Percentiles rank a stretch among this genome's conserved stretches.
Conservation (phyloP, 2,329 filamentous ascomycete species). For the Aspergillus alliaceus region DNA sequence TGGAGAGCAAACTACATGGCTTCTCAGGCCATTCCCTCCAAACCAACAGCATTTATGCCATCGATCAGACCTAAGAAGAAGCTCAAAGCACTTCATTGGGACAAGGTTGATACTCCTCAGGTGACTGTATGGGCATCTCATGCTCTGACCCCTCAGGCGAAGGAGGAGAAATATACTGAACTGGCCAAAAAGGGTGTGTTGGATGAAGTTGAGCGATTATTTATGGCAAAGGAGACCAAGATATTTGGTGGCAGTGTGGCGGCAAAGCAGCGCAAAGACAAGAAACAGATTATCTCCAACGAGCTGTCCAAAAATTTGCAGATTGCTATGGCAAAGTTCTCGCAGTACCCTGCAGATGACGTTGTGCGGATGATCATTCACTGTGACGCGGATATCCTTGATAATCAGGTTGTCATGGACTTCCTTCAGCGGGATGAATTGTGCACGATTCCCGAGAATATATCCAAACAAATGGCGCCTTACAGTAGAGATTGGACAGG, state of each 20-base stretch:
- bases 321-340: slow-evolving; percentile 93
- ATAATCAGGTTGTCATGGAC: slow-evolving; percentile 92
- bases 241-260: slow-evolving; percentile 66
- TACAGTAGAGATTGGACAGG: slow-evolving; percentile 98
- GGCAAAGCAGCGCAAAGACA: slow-evolving; percentile 78
- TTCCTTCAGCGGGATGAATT: slow-evolving; percentile 92
- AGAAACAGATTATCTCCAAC: slow-evolving; percentile 93
- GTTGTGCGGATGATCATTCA: slow-evolving; percentile 92
- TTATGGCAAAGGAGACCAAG: slow-evolving; percentile 96
- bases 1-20: slow-evolving; percentile 72
- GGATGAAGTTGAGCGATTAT: slow-evolving; percentile 95
- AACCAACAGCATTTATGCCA: slow-evolving; percentile 67
- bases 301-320: slow-evolving; percentile 88
- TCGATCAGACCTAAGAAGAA: slow-evolving; percentile 96
- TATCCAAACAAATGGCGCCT: slow-evolving; percentile 84
- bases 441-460: slow-evolving; percentile 88
- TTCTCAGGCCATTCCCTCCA: slow-evolving; percentile 55
- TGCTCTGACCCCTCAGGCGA: slow-evolving; percentile 78
- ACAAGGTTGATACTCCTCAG: slow-evolving; percentile 91
- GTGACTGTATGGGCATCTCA: slow-evolving; percentile 92
- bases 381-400: slow-evolving; percentile 83
- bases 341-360: slow-evolving; percentile 77
- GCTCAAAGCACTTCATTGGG: slow-evolving; percentile 98
- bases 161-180: slow-evolving; percentile 94
- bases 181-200: slow-evolving; percentile 91